Percentiles rank a stretch among this genome's conserved stretches.
These are phyloP conservation scores for Grammothele lineata DNA, from an alignment of 768 basidiomycete genomes.

Conservation along the genomic window DNA sequence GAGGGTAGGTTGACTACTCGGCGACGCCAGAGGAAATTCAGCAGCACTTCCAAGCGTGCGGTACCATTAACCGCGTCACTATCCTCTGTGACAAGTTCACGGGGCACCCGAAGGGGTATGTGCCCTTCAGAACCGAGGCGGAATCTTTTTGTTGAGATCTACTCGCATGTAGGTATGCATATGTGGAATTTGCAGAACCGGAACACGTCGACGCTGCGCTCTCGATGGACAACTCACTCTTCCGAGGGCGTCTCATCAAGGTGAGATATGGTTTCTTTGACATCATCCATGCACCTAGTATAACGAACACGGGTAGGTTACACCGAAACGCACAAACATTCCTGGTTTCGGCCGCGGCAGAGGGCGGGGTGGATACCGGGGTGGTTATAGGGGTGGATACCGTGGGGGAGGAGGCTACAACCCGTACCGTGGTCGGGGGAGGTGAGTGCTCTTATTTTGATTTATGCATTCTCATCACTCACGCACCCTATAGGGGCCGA, in stretches of 20 bases:
- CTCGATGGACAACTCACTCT: slow-evolving; percentile 93
- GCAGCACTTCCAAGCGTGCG: slow-evolving; percentile 94
- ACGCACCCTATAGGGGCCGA: slow-evolving; percentile 45
- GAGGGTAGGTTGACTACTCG: slow-evolving; percentile 85
- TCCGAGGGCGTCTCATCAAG: slow-evolving; percentile 90
- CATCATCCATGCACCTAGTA: background rate
- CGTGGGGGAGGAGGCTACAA: slow-evolving; percentile 60
- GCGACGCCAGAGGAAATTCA: slow-evolving; percentile 99
- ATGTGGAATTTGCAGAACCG: slow-evolving; percentile 96
- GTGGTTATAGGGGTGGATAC: slow-evolving; percentile 53
- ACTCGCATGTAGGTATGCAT: slow-evolving; percentile 83
- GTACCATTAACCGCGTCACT: slow-evolving; percentile 97
- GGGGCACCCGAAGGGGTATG: slow-evolving; percentile 96
- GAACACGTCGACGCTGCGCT: slow-evolving; percentile 88
- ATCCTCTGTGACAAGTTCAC: slow-evolving; percentile 99
- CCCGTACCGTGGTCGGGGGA: slow-evolving; percentile 69
- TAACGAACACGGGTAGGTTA: slow-evolving; percentile 76
- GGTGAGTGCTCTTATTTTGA: slow-evolving; percentile 44
- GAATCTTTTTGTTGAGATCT: no score
- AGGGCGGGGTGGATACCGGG: slow-evolving; percentile 49
- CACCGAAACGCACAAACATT: slow-evolving; percentile 91
- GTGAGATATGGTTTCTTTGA: slow-evolving; percentile 47
- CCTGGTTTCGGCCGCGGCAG: slow-evolving; percentile 88
- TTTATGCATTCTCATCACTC: slow-evolving; percentile 1
- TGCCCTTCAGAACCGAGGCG: no score